Conservation (phyloP, 805 yeast species). For the Saccharomycopsis fodiens region DNA sequence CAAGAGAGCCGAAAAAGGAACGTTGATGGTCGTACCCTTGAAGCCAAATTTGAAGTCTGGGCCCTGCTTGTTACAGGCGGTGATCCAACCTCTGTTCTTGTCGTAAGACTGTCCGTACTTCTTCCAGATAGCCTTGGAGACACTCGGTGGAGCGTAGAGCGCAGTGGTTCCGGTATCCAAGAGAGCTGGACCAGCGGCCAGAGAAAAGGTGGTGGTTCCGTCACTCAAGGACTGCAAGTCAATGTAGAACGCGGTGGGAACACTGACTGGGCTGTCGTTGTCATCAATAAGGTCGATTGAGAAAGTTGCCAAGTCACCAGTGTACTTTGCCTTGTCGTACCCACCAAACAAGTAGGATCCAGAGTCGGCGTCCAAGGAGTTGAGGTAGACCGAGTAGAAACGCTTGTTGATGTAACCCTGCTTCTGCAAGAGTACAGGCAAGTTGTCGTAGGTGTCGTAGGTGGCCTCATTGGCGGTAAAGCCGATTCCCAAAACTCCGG, state of each 20-base stretch:
- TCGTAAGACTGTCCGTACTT: constrained; percentile 28
- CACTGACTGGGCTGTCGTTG: not conserved
- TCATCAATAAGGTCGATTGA: constrained; percentile 12
- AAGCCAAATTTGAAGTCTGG: constrained; percentile 41
- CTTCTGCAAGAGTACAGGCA: constrained; percentile 27
- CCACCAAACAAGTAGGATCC: constrained; percentile 48
- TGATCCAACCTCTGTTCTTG: constrained; percentile 36
- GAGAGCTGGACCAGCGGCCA: constrained; percentile 28
- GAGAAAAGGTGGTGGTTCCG: constrained; percentile 22
- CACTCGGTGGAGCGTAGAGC: constrained; percentile 37
- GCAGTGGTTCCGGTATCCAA: constrained; percentile 52
- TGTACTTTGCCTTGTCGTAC: constrained; percentile 41
- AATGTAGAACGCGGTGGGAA: constrained; percentile 15
- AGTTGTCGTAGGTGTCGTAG: constrained; percentile 21
- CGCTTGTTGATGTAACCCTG: constrained; percentile 34
- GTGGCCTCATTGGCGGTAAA: constrained; percentile 13
- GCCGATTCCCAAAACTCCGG: constrained; percentile 15
- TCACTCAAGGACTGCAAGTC: constrained; percentile 20
- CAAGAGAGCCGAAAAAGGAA: constrained; percentile 37
- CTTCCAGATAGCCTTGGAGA: constrained; percentile 21
- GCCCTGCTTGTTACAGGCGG: constrained; percentile 36
- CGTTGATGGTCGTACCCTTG: constrained; percentile 46
- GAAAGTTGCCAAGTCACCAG: constrained; percentile 34
- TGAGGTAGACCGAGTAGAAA: constrained; percentile 42
- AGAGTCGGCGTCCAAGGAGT: constrained; percentile 22